A percentile compares a stretch with the other conserved stretches of the same genome.
Evolutionary conservation across 257 asterid species (phyloP).

Genomic region (Jacaranda copaia): DNA sequence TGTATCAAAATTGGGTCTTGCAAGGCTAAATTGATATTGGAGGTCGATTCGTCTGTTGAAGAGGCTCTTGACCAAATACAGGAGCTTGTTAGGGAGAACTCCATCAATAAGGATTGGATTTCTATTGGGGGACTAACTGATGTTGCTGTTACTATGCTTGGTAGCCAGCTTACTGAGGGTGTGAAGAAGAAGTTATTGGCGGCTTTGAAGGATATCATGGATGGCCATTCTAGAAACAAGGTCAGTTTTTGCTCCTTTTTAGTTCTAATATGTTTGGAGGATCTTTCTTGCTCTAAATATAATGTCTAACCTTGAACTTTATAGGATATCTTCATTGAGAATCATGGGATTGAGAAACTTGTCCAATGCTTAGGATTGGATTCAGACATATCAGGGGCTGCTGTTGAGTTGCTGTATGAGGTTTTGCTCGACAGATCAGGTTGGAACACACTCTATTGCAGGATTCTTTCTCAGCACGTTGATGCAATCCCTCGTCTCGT

Average conservation of each 20-base stretch:
- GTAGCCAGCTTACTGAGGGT: conserved; percentile 28
- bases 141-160: conserved; percentile 43
- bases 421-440: conserved; percentile 56
- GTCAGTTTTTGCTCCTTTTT: conserved; percentile 34
- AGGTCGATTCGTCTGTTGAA: conserved; percentile 37
- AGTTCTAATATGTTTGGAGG: not conserved
- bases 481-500: conserved; percentile 50
- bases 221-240: conserved; percentile 69
- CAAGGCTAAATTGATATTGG: conserved; percentile 44
- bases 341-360: conserved; percentile 52
- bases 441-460: conserved; percentile 55
- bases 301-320: conserved; percentile 8
- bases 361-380: conserved; percentile 43
- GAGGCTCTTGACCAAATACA: conserved; percentile 53
- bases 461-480: conserved; percentile 46
- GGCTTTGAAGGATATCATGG: conserved; percentile 52
- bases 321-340: conserved; percentile 57
- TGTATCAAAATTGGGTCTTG: conserved; percentile 64
- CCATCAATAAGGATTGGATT: conserved; percentile 67
- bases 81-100: conserved; percentile 50
- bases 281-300: not conserved
- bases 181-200: conserved; percentile 41
- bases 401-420: conserved; percentile 56
- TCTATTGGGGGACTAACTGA: conserved; percentile 61
- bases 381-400: conserved; percentile 47